Evolutionary conservation across 2,329 filamentous ascomycete species (phyloP), one percentile per base, ranked within the genome.

Genomic region (Achaetomium macrosporum): DNA sequence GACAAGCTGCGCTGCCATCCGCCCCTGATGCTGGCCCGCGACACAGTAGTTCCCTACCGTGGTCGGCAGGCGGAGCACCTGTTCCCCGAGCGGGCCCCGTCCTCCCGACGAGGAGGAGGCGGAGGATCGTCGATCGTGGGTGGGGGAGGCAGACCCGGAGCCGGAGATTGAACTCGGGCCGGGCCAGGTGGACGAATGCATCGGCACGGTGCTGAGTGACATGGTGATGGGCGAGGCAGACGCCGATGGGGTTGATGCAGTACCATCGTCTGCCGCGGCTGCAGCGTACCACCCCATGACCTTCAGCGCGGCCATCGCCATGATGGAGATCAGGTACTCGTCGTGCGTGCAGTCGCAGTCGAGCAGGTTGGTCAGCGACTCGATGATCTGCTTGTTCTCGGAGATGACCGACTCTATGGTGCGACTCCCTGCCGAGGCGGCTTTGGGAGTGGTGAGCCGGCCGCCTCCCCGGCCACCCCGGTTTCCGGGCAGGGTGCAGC

Each of bases 251-350:
- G 42, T 1, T 12, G 25, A 33, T 35, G 33, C 5, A 9, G 33
- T 25, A 7, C 25, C 25, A 7, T 25, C 25, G n/a, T 25, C 16
- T 5, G 46, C 48, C 42, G 62, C 65, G 6, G 59, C 66, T 4
- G 61, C 50, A 0, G 61, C 58, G 53, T 70, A 71, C 53, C 64
- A 63, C 19, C 56, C 64, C 25, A 71, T 51, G 2, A 69, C 59
- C 57, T 70, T 70, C 58, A 69, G 65, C 8, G 68, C 56, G 37
- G 69, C 62, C 19, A 70, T 53, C 4, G 67, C 63, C 25, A 69
- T 52, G 12, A 70, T 53, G 10, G 61, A 55, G 16, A 70, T 59
- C 13, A 69, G 55, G 50, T 67, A 69, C 13, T 59, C 60, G 50
- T 69, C 66, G 7, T 66, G 47, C 5, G 62, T 60, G 57, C 69